Percentiles rank a stretch among this genome's conserved stretches.
Evolutionary conservation across 768 basidiomycete species (phyloP).

Genomic region (Baorangia bicolor): DNA sequence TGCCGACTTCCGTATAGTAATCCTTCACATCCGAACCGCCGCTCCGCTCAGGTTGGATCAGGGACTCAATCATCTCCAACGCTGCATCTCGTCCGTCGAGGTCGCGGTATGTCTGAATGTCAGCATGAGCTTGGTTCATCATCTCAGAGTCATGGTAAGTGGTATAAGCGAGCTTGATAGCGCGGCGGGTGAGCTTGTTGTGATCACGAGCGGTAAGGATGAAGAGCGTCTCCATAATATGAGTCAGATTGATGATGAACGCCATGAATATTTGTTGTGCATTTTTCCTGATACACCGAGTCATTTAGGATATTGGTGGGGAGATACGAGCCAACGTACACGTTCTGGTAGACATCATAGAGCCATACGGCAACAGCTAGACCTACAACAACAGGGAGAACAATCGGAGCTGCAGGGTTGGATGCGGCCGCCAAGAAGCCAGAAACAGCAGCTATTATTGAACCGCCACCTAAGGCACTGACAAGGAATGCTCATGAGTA

Average conservation of each 20-base stretch:
- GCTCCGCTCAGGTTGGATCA: not conserved
- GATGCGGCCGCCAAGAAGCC: not conserved
- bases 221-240: not conserved
- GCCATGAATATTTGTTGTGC: not conserved
- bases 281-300: not conserved
- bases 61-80: no score
- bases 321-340: not conserved
- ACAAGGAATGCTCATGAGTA: not conserved
- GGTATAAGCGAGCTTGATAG: no score
- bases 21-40: not conserved
- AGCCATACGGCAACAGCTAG: not conserved
- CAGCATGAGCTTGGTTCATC: not conserved
- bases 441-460: not conserved
- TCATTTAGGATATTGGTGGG: not conserved
- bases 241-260: not conserved
- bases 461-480: not conserved
- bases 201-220: not conserved
- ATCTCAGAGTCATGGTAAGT: not conserved
- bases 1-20: not conserved
- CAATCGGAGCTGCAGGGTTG: not conserved
- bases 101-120: not conserved
- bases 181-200: not conserved
- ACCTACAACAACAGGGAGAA: not conserved
- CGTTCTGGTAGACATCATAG: not conserved
- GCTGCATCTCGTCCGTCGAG: not conserved